Base-by-base conservation (phyloP, 1,284 basidiomycete species). In the Phlebopus sp. region DNA sequence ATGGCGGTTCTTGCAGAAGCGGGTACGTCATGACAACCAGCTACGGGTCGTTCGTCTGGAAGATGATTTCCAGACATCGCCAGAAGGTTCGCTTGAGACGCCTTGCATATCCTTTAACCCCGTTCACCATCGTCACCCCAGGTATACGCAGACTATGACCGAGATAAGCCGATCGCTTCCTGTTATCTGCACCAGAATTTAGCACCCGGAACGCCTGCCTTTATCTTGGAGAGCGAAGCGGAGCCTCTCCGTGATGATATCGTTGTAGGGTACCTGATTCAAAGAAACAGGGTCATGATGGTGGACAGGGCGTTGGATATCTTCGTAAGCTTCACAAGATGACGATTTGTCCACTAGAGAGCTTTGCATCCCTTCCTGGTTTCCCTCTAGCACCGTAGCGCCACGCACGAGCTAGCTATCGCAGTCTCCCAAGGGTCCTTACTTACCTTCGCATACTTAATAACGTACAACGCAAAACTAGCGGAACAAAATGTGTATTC, bases 351-450 rank as follows among this genome's bases (percentile, higher is more conserved):
- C n/a, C n/a, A n/a, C n/a, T n/a, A n/a, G n/a, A n/a, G n/a, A n/a
- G n/a, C n/a, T n/a, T n/a, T n/a, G n/a, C n/a, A n/a, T n/a, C n/a
- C n/a, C n/a, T n/a, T n/a, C n/a, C n/a, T n/a, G n/a, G n/a, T n/a
- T n/a, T n/a, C n/a, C n/a, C n/a, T n/a, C n/a, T n/a, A n/a, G n/a
- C n/a, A n/a, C n/a, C n/a, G n/a, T n/a, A n/a, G n/a, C n/a, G n/a
- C n/a, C n/a, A n/a, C n/a, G n/a, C n/a, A n/a, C n/a, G n/a, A n/a
- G n/a, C n/a, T n/a, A n/a, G 42, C 31, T 8, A 42, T 15, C 7
- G 14, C 42, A 21, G 39, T 40, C 38, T 32, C 18, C 52, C 76
- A 49, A 10, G 64, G 69, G 38, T 72, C 69, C 51, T 73, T 71
- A n/a, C n/a, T 11, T 70, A 68, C 15, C 70, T 70, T 70, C n/a